Base-by-base conservation (phyloP, 78 protist species). In the Dictyostelium capitatum region DNA sequence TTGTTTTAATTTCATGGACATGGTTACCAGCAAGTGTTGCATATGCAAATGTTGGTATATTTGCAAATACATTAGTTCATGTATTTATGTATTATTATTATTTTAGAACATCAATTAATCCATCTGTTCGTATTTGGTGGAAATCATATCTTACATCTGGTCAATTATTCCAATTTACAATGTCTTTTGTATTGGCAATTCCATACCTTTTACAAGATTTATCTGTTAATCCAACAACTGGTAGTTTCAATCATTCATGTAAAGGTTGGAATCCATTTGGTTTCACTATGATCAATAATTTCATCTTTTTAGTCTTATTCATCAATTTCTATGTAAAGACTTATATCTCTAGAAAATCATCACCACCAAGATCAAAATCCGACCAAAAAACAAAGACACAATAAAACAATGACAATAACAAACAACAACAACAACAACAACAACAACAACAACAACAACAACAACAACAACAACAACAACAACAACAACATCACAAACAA, bases 21-120 rank as follows among this genome's bases (percentile, higher is more conserved):
- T 94, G 96, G 96, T 74, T 94, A 50, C 70, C 82, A 54, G 1
- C 4, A 47, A 73, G 89, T 19, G 50, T 84, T 43, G 69, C 83
- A 17, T 93, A 65, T 74, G 84, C 65, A 19, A 43, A 59, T 25
- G 82, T 89, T 50, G 96, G 96, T 37, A 53, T 89, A 79, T 32
- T 59, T 59, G 79, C 82, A 84, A 94, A 94, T 82, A 94, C 94
- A 11, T 28, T 85, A 1, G 96, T 94, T 37, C 96, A 94, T 74
- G 83, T 94, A 25, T 81, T 94, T 64, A 94, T 94, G 96, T 94
- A 94, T 73, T 89, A 85, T 43, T 94, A 89, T 72, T 94, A 94
- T 50, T 72, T 89, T 20, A 51, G 78, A 48, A 69, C 91, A 23
- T 14, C 96, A 30, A 50, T 67, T 28, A 75, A 81, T 72, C 91